Percentiles rank a stretch among this genome's conserved stretches.
phyloP scores from a whole-genome alignment of 140 eudicot species.

The Senecio squalidus region DNA sequence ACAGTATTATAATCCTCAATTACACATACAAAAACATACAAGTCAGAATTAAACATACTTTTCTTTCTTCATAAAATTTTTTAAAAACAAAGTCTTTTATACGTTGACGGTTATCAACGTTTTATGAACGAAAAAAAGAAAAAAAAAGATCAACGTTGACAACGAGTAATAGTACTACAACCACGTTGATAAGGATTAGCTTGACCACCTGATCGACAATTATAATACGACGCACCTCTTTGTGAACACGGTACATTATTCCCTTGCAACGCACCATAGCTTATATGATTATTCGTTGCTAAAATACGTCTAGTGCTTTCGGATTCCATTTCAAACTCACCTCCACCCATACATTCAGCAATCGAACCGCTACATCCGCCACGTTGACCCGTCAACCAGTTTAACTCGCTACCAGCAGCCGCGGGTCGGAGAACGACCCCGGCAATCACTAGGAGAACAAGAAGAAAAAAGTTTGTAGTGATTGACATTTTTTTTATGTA shows the following conservation, averaged over 20 bases:
- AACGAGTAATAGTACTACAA: constrained; percentile 68
- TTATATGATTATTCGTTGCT: constrained; percentile 51
- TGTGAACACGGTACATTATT: constrained; percentile 74
- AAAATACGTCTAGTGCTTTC: constrained; percentile 64
- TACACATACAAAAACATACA: constrained; percentile 9
- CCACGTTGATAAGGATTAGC: constrained; percentile 90
- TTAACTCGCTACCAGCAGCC: constrained; percentile 12
- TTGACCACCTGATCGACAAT: constrained; percentile 62
- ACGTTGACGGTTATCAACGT: neutral
- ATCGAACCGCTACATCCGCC: constrained; percentile 56
- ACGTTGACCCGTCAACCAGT: constrained; percentile 36
- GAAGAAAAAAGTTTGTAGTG: constrained; percentile 1
- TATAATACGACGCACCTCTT: constrained; percentile 79
- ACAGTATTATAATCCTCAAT: constrained; percentile 2
- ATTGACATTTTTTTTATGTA: constrained; percentile 16
- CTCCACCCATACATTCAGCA: constrained; percentile 61
- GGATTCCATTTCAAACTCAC: constrained; percentile 60
- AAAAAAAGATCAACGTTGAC: constrained; percentile 47
- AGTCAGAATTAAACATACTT: no score
- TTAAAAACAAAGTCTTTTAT: neutral
- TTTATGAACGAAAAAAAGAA: neutral
- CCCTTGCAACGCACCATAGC: constrained; percentile 65
- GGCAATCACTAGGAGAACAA: constrained; percentile 16
- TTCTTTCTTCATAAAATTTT: no score
- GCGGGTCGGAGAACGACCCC: constrained; percentile 3